Conservation (phyloP, 2,329 filamentous ascomycete species). For the Cercospora brassicicola region DNA sequence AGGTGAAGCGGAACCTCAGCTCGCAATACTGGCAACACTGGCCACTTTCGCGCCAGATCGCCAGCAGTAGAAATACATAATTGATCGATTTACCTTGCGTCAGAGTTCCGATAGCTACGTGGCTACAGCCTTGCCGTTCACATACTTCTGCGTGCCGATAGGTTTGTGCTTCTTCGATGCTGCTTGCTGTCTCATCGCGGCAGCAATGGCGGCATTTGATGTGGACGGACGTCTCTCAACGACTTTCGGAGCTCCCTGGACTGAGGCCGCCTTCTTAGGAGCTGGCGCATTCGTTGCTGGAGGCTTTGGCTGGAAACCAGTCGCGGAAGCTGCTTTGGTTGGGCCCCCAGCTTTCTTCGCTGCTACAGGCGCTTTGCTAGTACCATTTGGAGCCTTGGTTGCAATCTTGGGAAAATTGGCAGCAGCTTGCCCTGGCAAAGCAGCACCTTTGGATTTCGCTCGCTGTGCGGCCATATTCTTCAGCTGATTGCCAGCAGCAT, state of each 20-base stretch:
- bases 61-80: background rate
- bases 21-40: background rate
- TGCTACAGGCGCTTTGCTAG: background rate
- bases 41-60: background rate
- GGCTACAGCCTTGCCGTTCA: slow-evolving; percentile 21
- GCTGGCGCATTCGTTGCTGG: background rate
- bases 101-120: background rate
- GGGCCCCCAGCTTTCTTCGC: slow-evolving; percentile 14
- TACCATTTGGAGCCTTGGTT: background rate
- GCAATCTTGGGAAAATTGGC: background rate
- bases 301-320: background rate
- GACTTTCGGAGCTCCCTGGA: slow-evolving; percentile 20
- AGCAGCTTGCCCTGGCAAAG: slow-evolving; percentile 29
- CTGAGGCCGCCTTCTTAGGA: slow-evolving; percentile 15
- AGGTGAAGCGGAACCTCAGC: background rate
- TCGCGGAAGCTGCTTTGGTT: slow-evolving; percentile 10
- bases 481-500: slow-evolving; percentile 33
- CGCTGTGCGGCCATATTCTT: slow-evolving; percentile 34
- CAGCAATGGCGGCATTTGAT: slow-evolving; percentile 17
- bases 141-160: slow-evolving; percentile 34
- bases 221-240: slow-evolving; percentile 20
- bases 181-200: slow-evolving; percentile 24
- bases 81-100: background rate
- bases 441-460: slow-evolving; percentile 30
- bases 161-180: slow-evolving; percentile 24